phyloP scores from a whole-genome alignment of 2,329 filamentous ascomycete species.

The Nakataea oryzae region DNA sequence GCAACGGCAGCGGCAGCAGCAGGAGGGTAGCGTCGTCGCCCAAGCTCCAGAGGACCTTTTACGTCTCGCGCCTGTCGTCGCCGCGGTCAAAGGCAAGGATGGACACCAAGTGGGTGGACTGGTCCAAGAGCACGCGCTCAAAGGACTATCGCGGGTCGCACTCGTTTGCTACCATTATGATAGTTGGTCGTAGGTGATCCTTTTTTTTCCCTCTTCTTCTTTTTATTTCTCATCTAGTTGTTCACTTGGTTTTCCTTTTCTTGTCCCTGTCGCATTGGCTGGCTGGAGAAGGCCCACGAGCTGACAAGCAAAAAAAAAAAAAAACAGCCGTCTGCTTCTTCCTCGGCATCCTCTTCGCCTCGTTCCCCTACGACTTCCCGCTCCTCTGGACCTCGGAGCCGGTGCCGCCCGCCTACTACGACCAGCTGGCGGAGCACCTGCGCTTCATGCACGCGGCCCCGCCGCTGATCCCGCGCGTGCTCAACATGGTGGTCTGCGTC shows the following conservation, averaged over 20 bases:
- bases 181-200: slow-evolving; percentile 72
- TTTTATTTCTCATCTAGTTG: slow-evolving; percentile 3
- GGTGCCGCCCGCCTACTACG: slow-evolving; percentile 59
- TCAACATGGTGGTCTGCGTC: slow-evolving; percentile 85
- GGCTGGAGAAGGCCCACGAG: neutral
- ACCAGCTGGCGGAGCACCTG: slow-evolving; percentile 81
- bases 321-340: slow-evolving; percentile 80
- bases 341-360: slow-evolving; percentile 93
- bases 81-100: neutral
- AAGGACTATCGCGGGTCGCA: slow-evolving; percentile 47
- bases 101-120: slow-evolving; percentile 32
- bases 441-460: slow-evolving; percentile 86
- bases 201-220: slow-evolving; percentile 5
- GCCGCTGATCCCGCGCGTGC: slow-evolving; percentile 81
- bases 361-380: slow-evolving; percentile 91
- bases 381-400: slow-evolving; percentile 68
- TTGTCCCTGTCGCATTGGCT: neutral
- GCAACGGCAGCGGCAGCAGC: neutral
- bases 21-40: neutral
- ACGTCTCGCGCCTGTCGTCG: neutral
- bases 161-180: slow-evolving; percentile 93
- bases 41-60: neutral
- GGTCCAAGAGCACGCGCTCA: slow-evolving; percentile 46
- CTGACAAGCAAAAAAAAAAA: slow-evolving; percentile 2
- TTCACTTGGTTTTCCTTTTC: slow-evolving; percentile 9